A percentile compares a stretch with the other conserved stretches of the same genome.
phyloP scores from a whole-genome alignment of 768 basidiomycete genomes.

The Tylopilus balloui region DNA sequence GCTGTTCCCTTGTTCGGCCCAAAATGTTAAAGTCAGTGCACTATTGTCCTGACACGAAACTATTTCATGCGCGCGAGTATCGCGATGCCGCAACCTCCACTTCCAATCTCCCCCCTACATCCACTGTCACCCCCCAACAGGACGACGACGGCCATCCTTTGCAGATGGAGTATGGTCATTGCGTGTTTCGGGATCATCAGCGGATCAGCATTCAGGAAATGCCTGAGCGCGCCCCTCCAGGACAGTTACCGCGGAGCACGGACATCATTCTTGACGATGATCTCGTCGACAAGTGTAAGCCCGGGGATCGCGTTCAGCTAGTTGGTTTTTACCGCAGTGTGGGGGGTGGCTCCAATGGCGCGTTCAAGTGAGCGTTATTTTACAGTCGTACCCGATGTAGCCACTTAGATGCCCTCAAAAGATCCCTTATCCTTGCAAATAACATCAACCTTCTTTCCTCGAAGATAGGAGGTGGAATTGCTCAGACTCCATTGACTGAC shows the following conservation, averaged over 20 bases:
- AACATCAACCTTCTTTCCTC: conserved; percentile 93
- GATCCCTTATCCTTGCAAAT: conserved; percentile 90
- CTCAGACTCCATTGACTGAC: conserved; percentile 87
- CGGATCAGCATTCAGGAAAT: conserved; percentile 98
- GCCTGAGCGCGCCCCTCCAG: conserved; percentile 97
- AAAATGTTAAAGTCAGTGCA: conserved; percentile 98
- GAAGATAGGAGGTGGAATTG: conserved; percentile 92
- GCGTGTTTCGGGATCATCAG: conserved; percentile 93
- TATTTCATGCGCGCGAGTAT: conserved; percentile 86
- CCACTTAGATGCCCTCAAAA: conserved; percentile 31
- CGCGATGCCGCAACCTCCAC: conserved; percentile 88
- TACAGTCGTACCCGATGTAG: conserved; percentile 3
- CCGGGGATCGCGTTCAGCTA: conserved; percentile 94
- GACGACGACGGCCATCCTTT: conserved; percentile 87
- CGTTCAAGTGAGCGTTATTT: conserved; percentile 75
- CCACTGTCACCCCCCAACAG: conserved; percentile 82
- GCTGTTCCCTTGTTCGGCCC: conserved; percentile 95
- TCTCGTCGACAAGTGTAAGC: conserved; percentile 95
- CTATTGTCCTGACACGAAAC: conserved; percentile 82
- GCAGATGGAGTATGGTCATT: conserved; percentile 89
- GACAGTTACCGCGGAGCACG: conserved; percentile 92
- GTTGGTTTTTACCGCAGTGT: conserved; percentile 94
- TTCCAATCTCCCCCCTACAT: conserved; percentile 80
- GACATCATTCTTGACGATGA: conserved; percentile 97
- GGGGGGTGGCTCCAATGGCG: conserved; percentile 83